Percentiles rank a stretch among this genome's conserved stretches.
These are phyloP conservation scores for Rhizopogon vinicolor DNA, from an alignment of 768 basidiomycete genomes.

Conservation along the genomic window DNA sequence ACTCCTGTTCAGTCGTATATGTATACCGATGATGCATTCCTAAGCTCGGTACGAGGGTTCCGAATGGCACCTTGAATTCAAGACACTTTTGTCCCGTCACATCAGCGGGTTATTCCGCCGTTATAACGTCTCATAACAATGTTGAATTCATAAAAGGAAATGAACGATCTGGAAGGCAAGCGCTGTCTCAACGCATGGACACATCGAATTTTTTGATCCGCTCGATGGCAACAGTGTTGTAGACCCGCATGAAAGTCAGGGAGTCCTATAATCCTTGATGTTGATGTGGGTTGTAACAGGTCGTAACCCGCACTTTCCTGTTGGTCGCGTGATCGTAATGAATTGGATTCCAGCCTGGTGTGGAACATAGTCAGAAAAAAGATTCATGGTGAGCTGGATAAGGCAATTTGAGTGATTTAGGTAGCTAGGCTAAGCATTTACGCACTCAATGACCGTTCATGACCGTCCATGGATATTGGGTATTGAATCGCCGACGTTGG, in stretches of 20 bases:
- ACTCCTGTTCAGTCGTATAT: too few species aligned
- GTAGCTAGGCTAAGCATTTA: not conserved
- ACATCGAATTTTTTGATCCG: not conserved
- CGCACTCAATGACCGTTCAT: too few species aligned
- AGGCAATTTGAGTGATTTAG: not conserved
- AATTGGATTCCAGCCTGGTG: not conserved
- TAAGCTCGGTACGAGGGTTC: conserved; percentile 42
- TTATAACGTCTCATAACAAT: not conserved
- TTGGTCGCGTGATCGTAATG: too few species aligned
- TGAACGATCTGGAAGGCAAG: not conserved
- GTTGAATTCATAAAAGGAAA: not conserved
- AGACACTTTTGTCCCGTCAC: not conserved
- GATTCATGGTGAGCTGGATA: not conserved
- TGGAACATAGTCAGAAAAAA: not conserved
- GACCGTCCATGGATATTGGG: too few species aligned
- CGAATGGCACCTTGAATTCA: conserved; percentile 20
- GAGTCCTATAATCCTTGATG: too few species aligned
- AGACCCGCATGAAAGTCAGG: not conserved
- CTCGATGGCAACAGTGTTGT: not conserved
- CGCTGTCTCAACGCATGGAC: not conserved
- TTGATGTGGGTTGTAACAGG: too few species aligned
- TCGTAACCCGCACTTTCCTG: too few species aligned
- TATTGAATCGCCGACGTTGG: too few species aligned
- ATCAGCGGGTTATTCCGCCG: not conserved
- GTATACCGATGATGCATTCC: conserved; percentile 22